Evolutionary conservation across 352 stramenopile species (phyloP).

Genomic region (Elongisporangium anandrum): DNA sequence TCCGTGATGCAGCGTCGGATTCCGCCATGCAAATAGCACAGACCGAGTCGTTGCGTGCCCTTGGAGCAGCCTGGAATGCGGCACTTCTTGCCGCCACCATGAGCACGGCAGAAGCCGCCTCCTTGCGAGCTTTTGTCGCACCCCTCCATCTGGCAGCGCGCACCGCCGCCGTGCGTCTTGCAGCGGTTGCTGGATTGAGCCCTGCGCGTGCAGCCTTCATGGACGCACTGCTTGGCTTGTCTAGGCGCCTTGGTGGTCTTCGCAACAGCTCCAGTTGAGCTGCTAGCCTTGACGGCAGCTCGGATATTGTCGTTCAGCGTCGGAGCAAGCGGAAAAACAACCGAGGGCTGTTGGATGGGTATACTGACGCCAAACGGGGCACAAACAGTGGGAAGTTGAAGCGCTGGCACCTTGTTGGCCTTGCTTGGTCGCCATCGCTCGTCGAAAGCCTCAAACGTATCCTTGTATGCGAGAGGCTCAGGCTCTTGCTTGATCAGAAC

Average conservation of each 20-base stretch:
- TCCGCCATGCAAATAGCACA: conserved; percentile 80
- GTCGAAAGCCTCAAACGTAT: not conserved
- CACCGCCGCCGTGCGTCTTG: conserved; percentile 77
- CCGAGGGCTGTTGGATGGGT: not conserved
- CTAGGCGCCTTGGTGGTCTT: conserved; percentile 20
- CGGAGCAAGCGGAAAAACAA: not conserved
- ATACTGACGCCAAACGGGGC: not conserved
- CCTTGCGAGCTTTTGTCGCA: conserved; percentile 81
- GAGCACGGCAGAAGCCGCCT: conserved; percentile 54
- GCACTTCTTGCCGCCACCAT: conserved; percentile 74
- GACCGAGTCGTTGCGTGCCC: conserved; percentile 64
- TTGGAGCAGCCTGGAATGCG: conserved; percentile 62
- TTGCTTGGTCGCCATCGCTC: not conserved
- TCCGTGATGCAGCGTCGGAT: conserved; percentile 69
- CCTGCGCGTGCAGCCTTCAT: conserved; percentile 49
- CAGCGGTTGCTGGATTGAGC: conserved; percentile 80
- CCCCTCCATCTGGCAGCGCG: conserved; percentile 57
- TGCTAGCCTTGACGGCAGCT: not conserved
- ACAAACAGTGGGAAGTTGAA: not conserved
- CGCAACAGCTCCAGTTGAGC: not conserved
- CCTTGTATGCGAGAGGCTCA: conserved; percentile 2
- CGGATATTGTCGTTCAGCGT: not conserved
- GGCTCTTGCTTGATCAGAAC: conserved; percentile 40
- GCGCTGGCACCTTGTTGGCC: not conserved
- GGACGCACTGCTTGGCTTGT: conserved; percentile 64